Evolutionary conservation across 805 yeast species (phyloP).

Genomic region (Brettanomyces anomalus): DNA sequence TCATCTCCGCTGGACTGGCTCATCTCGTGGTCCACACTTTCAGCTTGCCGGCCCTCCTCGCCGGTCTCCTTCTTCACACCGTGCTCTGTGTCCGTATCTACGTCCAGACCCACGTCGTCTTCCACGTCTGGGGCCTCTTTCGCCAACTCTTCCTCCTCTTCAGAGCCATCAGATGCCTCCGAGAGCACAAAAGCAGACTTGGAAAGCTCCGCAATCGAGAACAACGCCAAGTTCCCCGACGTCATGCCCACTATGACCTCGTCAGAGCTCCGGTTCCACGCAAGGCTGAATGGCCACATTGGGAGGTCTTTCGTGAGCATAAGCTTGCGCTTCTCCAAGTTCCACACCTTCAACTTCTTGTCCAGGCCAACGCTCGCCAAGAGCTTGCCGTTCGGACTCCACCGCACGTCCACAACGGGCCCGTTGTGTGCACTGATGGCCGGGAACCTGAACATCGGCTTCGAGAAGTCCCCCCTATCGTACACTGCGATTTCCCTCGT

Average conservation of each 20-base stretch:
- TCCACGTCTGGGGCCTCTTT: slow-evolving; percentile 9
- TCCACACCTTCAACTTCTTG: slow-evolving; percentile 48
- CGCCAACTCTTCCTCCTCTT: slow-evolving; percentile 5
- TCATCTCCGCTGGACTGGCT: not conserved
- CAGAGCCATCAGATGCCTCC: not conserved
- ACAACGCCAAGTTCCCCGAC: slow-evolving; percentile 29
- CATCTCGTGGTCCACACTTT: too few relatives aligned
- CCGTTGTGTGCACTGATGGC: slow-evolving; percentile 19
- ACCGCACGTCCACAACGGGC: slow-evolving; percentile 39
- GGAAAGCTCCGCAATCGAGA: slow-evolving; percentile 7
- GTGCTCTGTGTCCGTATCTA: slow-evolving; percentile 14
- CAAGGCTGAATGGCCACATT: slow-evolving; percentile 15
- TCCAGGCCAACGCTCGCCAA: slow-evolving; percentile 53
- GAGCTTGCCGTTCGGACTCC: slow-evolving; percentile 54
- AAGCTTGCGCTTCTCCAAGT: slow-evolving; percentile 29
- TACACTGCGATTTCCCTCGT: slow-evolving; percentile 38
- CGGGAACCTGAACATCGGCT: slow-evolving; percentile 11
- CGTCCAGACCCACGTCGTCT: slow-evolving; percentile 10
- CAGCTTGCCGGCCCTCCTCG: not conserved
- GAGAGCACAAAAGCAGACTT: slow-evolving; percentile 7
- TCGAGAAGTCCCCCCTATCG: slow-evolving; percentile 27
- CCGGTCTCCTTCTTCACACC: slow-evolving; percentile 22
- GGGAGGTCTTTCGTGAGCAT: slow-evolving; percentile 22
- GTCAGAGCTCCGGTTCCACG: slow-evolving; percentile 24
- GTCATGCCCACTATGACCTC: slow-evolving; percentile 34